Evolutionary conservation across 1,284 basidiomycete species (phyloP), one percentile per base, ranked within the genome.

Genomic region (Rhodotorula sp.): DNA sequence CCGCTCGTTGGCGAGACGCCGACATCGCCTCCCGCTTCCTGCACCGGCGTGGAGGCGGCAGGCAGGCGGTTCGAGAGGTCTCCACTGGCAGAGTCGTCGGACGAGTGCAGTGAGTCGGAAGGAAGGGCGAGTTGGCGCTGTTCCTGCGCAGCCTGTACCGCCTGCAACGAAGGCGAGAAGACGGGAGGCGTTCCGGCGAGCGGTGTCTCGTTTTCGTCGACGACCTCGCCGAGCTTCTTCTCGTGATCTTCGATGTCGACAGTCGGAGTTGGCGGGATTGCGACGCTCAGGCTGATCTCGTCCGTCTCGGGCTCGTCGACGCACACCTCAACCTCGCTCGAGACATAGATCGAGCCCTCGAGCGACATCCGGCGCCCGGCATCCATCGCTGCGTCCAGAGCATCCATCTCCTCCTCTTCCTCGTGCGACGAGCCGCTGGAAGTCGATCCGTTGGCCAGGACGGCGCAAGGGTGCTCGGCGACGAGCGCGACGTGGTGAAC

Each of bases 311-410:
- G 56, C 47, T 53, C 56, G 15, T 69, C 67, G 24, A 72, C 70
- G 7, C 20, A 47, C 22, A 72, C 67, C 48, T 62, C 62, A 29
- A 72, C 66, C n/a, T 67, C 70, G 32, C 56, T 62, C 44, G 32
- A 22, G 32, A 74, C 72, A 20, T 65, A 57, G 39, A 74, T 74
- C 39, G 59, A 55, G 34, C 64, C 62, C 24, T 74, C 72, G 13
- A 74, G 59, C 30, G 64, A 67, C 72, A 72, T 74, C 30, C 72
- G 36, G 17, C 72, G 46, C 15, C 68, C 68, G 0, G 36, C 46
- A 20, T 52, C 59, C 30, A 67, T 53, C 47, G 54, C 55, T n/a
- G 27, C 29, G 24, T 61, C 54, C 22, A 48, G 46, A 49, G 52
- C 47, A 13, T 60, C 53, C 7, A 27, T 13, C 24, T 29, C 52